Evolutionary conservation across 257 asterid species (phyloP).

Genomic region (Capsicum rhomboideum): DNA sequence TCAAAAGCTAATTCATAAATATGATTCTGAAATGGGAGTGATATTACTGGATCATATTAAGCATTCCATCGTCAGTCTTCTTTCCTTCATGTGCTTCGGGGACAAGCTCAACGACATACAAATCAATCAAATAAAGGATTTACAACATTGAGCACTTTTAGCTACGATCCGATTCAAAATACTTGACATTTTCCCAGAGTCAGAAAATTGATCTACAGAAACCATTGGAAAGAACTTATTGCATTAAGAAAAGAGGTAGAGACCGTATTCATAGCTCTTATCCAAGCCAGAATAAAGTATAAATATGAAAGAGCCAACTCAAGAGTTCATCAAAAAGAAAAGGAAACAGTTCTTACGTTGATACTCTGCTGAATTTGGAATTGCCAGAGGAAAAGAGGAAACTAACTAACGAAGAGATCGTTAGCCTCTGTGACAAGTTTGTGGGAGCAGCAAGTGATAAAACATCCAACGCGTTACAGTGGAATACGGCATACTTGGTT

Average conservation of each 20-base stretch:
- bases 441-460: constrained; percentile 9
- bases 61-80: background rate
- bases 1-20: background rate
- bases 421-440: constrained; percentile 8
- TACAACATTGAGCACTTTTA: background rate
- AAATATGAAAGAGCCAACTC: background rate
- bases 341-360: constrained; percentile 1
- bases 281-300: background rate
- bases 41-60: background rate
- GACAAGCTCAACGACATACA: background rate
- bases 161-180: background rate
- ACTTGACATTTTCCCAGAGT: constrained; percentile 9
- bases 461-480: constrained; percentile 8
- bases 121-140: background rate
- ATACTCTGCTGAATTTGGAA: constrained; percentile 9
- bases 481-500: constrained; percentile 23
- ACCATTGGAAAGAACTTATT: constrained; percentile 10
- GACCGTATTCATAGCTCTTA: background rate
- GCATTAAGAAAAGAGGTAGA: background rate
- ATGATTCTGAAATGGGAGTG: background rate
- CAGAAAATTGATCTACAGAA: constrained; percentile 6
- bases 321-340: background rate
- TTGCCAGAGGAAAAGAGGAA: constrained; percentile 10
- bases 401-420: constrained; percentile 5
- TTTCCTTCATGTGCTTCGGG: constrained; percentile 12